Conservation (phyloP, 2,329 filamentous ascomycete species). For the Fusarium devonianum region DNA sequence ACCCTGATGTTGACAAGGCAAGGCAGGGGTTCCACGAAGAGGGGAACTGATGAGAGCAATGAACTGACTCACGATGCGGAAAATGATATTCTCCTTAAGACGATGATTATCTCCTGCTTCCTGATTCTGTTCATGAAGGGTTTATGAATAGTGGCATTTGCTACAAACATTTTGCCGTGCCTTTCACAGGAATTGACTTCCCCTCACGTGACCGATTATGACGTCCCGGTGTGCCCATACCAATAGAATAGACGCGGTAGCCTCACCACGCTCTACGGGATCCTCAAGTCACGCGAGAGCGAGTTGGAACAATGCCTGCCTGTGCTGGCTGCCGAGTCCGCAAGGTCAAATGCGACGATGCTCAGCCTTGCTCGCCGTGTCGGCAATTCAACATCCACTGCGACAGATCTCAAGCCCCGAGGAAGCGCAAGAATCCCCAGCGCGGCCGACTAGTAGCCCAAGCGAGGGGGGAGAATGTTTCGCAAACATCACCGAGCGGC, state of each 20-base stretch:
- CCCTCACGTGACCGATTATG: slow-evolving; percentile 20
- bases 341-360: slow-evolving; percentile 40
- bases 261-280: too few relatives aligned
- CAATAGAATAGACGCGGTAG: too few relatives aligned
- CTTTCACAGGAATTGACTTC: background rate
- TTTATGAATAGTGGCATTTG: background rate
- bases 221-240: too few relatives aligned
- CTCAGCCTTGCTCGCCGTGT: slow-evolving; percentile 34
- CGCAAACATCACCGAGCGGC: slow-evolving; percentile 25
- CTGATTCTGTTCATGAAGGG: background rate
- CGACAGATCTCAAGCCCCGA: slow-evolving; percentile 28
- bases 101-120: background rate
- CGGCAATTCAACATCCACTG: slow-evolving; percentile 32
- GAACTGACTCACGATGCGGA: too few relatives aligned
- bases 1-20: too few relatives aligned
- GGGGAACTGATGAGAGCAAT: too few relatives aligned
- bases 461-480: slow-evolving; percentile 25
- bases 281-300: background rate
- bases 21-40: too few relatives aligned
- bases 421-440: slow-evolving; percentile 35
- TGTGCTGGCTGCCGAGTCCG: slow-evolving; percentile 39
- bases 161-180: background rate
- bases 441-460: slow-evolving; percentile 33
- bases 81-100: too few relatives aligned
- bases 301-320: slow-evolving; percentile 26